A percentile compares a stretch with the other conserved stretches of the same genome.
These are phyloP conservation scores for Prunus armeniaca DNA, from an alignment of 306 rosid genomes.

Conservation along the genomic window DNA sequence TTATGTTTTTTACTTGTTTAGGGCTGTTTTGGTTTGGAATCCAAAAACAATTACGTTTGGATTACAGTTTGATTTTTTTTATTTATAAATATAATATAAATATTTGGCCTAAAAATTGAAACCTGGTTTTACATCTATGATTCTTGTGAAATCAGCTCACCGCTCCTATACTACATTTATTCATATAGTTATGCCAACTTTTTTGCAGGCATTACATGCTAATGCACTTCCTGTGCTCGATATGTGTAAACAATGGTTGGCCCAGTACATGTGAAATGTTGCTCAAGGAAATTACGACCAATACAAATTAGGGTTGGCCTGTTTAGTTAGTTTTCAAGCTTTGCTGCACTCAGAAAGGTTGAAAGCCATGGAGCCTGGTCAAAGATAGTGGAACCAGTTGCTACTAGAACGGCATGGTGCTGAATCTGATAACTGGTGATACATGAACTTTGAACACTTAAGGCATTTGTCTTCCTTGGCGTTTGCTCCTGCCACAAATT, in stretches of 20 bases:
- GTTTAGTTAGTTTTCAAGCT: slow-evolving; percentile 10
- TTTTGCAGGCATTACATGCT: slow-evolving; percentile 90
- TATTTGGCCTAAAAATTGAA: too few relatives aligned
- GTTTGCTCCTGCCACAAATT: slow-evolving; percentile 15
- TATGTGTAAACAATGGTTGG: slow-evolving; percentile 99
- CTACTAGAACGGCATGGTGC: neutral
- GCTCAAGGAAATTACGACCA: slow-evolving; percentile 14
- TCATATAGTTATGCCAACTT: slow-evolving; percentile 19
- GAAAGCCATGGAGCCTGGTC: slow-evolving; percentile 16
- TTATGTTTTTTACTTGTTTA: neutral
- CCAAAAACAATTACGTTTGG: too few relatives aligned
- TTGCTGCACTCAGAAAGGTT: slow-evolving; percentile 15
- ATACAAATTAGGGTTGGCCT: slow-evolving; percentile 15
- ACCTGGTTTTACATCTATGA: neutral
- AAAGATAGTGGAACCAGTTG: neutral
- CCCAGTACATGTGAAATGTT: slow-evolving; percentile 74
- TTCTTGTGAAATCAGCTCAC: neutral
- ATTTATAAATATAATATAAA: too few relatives aligned
- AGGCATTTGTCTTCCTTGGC: neutral
- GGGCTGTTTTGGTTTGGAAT: neutral
- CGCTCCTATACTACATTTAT: slow-evolving; percentile 1
- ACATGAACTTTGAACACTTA: neutral
- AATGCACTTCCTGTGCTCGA: slow-evolving; percentile 97
- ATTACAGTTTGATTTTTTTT: too few relatives aligned
- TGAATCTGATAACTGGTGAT: neutral